phyloP scores from a whole-genome alignment of 768 basidiomycete genomes.

The Mycena amicta region DNA sequence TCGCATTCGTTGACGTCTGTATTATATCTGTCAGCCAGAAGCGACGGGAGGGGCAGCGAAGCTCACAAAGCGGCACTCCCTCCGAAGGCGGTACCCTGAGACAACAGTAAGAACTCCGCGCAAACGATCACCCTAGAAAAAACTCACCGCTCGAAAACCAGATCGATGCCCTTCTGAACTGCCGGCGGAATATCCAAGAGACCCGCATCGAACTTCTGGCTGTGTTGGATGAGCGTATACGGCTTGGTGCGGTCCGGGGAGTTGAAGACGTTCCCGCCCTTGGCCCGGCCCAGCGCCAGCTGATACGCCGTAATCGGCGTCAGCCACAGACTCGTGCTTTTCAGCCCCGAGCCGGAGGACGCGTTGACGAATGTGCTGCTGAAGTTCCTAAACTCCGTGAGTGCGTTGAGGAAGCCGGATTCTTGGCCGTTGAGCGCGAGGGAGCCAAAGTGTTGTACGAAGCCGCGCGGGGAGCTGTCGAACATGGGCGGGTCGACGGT shows the following conservation, averaged over 20 bases:
- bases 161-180: not conserved
- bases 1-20: constrained; percentile 15
- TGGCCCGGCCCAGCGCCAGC: not conserved
- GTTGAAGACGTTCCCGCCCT: not conserved
- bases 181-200: not conserved
- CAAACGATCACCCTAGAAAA: too few relatives aligned
- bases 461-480: constrained; percentile 23
- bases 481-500: constrained; percentile 24
- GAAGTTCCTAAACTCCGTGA: constrained; percentile 32
- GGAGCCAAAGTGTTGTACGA: constrained; percentile 37
- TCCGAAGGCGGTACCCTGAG: not conserved
- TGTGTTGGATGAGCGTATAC: not conserved
- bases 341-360: not conserved
- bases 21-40: not conserved
- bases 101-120: too few relatives aligned
- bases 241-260: not conserved
- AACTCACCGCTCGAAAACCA: not conserved
- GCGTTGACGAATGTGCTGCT: constrained; percentile 22
- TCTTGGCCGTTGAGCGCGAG: constrained; percentile 34
- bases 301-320: not conserved
- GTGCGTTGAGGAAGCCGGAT: constrained; percentile 32
- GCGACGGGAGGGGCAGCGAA: not conserved
- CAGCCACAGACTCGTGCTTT: not conserved
- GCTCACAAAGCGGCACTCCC: not conserved
- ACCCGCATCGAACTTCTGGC: not conserved